Conservation (phyloP, 2,329 filamentous ascomycete species). For the Exserohilum turcica region DNA sequence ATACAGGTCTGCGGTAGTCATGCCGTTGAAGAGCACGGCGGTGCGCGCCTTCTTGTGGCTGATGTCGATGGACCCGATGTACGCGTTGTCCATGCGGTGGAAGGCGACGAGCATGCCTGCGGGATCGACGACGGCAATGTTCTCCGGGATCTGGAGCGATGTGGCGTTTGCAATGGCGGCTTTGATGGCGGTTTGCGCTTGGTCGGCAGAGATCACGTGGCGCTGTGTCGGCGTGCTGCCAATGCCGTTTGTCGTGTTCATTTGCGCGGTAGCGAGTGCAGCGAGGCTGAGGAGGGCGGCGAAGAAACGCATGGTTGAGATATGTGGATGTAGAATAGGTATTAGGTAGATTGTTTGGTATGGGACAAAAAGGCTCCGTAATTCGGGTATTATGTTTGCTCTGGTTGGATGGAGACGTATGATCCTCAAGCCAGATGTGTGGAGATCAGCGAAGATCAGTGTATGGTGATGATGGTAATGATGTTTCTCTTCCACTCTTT, state of each 20-base stretch:
- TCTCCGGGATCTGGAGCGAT: conserved; percentile 29
- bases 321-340: not conserved
- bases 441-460: too few relatives aligned
- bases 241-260: conserved; percentile 30
- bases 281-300: conserved; percentile 9
- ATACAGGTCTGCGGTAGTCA: conserved; percentile 21
- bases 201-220: conserved; percentile 25
- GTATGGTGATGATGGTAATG: too few relatives aligned
- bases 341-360: not conserved
- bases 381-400: too few relatives aligned
- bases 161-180: conserved; percentile 31
- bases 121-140: conserved; percentile 38
- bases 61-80: conserved; percentile 35
- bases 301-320: conserved; percentile 2
- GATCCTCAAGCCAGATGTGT: too few relatives aligned
- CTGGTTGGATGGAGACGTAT: too few relatives aligned
- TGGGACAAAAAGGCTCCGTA: not conserved
- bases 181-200: conserved; percentile 31
- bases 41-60: conserved; percentile 38
- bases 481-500: too few relatives aligned
- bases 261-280: conserved; percentile 19
- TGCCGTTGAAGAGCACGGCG: conserved; percentile 35
- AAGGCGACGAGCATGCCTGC: conserved; percentile 37
- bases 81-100: conserved; percentile 38
- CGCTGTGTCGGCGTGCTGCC: conserved; percentile 28